A percentile compares a stretch with the other conserved stretches of the same genome.
phyloP scores from a whole-genome alignment of 1,284 basidiomycete genomes.

The Marasmius sp. region DNA sequence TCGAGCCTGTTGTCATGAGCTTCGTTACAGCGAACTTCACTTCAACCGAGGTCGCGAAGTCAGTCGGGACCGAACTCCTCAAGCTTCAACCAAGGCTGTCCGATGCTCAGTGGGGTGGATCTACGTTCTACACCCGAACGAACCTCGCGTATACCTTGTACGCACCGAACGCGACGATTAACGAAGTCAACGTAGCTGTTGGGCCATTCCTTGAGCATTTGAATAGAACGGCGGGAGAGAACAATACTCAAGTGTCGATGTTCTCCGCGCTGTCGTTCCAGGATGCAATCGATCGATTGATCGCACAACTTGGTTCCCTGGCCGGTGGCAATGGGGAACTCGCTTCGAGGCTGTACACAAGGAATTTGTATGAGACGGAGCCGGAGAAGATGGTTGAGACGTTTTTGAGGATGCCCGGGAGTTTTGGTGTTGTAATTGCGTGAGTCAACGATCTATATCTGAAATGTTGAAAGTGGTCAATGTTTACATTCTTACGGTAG shows the following conservation, averaged over 20 bases:
- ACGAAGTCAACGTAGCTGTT: background rate
- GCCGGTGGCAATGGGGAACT: slow-evolving; percentile 21
- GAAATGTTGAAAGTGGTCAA: background rate
- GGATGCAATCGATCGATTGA: slow-evolving; percentile 15
- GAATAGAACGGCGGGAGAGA: no score
- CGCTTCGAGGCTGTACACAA: slow-evolving; percentile 37
- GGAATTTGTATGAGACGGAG: slow-evolving; percentile 28
- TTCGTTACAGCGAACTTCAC: slow-evolving; percentile 25
- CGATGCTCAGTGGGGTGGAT: slow-evolving; percentile 28
- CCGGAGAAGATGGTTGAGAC: slow-evolving; percentile 20
- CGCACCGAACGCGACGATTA: slow-evolving; percentile 33
- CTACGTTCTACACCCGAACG: slow-evolving; percentile 15
- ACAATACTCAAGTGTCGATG: background rate
- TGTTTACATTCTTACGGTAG: slow-evolving; percentile 18
- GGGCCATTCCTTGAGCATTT: background rate
- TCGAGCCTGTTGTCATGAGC: slow-evolving; percentile 25
- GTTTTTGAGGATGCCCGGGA: slow-evolving; percentile 10
- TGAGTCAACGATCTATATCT: slow-evolving; percentile 4
- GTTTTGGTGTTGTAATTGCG: slow-evolving; percentile 15
- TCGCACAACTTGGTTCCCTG: slow-evolving; percentile 18
- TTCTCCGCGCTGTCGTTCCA: slow-evolving; percentile 9
- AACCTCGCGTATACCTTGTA: slow-evolving; percentile 22
- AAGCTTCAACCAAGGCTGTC: slow-evolving; percentile 24
- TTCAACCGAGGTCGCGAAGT: slow-evolving; percentile 16
- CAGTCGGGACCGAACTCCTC: slow-evolving; percentile 25